These are phyloP conservation scores for Mycena venus DNA, from an alignment of 768 basidiomycete genomes.

Conservation along the genomic window DNA sequence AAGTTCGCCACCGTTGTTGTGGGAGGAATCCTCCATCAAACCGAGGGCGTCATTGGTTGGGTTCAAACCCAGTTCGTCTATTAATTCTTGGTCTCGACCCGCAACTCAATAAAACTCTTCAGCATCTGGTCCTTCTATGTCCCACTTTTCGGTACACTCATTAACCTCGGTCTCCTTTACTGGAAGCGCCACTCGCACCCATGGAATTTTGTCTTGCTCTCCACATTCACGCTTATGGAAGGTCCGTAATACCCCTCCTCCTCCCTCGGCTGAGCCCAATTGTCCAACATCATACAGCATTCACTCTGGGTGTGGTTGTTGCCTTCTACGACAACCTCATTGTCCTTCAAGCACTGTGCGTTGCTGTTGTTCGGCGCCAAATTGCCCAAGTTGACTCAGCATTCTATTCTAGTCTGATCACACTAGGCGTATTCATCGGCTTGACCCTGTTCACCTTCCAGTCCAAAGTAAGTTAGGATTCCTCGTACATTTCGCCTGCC, in stretches of 20 bases:
- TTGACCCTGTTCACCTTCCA: constrained; percentile 96
- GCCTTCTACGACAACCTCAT: constrained; percentile 80
- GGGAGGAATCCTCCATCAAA: constrained; percentile 78
- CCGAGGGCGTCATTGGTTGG: constrained; percentile 73
- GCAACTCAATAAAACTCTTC: background rate
- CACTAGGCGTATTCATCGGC: constrained; percentile 92
- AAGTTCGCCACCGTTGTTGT: constrained; percentile 85
- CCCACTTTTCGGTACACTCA: constrained; percentile 81
- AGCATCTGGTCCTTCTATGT: constrained; percentile 88
- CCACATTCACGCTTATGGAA: constrained; percentile 92
- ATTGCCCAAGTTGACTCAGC: constrained; percentile 23
- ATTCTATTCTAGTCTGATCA: constrained; percentile 75
- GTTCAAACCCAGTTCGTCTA: constrained; percentile 74
- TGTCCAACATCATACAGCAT: constrained; percentile 53
- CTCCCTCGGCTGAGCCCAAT: background rate
- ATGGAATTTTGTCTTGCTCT: constrained; percentile 86
- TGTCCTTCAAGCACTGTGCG: constrained; percentile 90
- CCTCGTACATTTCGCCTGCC: background rate
- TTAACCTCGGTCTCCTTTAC: constrained; percentile 85
- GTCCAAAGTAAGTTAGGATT: constrained; percentile 74
- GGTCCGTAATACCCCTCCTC: background rate
- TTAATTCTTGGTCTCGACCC: constrained; percentile 1
- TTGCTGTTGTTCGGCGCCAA: constrained; percentile 11
- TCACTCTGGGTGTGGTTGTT: constrained; percentile 88
- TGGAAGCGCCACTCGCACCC: constrained; percentile 96